Evolutionary conservation across 805 yeast species (phyloP), one percentile per base, ranked within the genome.

Genomic region (Sugiyamaella lignohabitans): DNA sequence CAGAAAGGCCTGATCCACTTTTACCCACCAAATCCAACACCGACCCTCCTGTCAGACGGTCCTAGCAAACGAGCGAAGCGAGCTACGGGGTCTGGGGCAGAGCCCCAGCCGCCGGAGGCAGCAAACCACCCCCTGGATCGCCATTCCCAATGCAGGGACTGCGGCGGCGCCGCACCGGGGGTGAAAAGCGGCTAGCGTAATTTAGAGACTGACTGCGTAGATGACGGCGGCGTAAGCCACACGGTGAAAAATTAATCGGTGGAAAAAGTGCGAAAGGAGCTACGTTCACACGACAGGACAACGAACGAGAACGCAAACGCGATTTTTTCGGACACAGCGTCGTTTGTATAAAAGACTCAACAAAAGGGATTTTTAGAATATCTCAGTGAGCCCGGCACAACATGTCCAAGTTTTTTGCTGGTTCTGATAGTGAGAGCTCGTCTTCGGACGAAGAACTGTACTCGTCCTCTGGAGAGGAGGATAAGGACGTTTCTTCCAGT

Each of bases 401-500:
- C 8, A 88, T 88, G 95, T 87, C 98, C 59, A 85, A 95, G 71
- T 91, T 93, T 78, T 93, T 93, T 73, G 69, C 79, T 22, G 70
- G 69, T 20, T 75, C 73, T 53, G 70, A 75, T 50, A 75, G 79
- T 56, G 80, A 79, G 61, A 71, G 80, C 51, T 77, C 85, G 47
- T 75, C 79, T 38, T 85, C 80, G 56, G 86, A 80, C 57, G 78
- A 67, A 48, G 73, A 75, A 62, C 69, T 78, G 53, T 63, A 73
- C 47, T 69, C 75, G 24, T 57, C 66, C 22, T 59, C 64, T 17
- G 61, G 59, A 17, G 68, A 60, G 41, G 57, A 46, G 20, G 62
- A 53, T 21, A 48, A 53, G n/a, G 61, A 61, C 44, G 64, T 67
- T 47, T 70, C 72, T 21, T 65, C 74, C 8, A 64, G 69, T 27